A percentile compares a stretch with the other conserved stretches of the same genome.
These are phyloP conservation scores for Saccharomyces mikatae DNA, from an alignment of 805 yeast genomes.

Conservation along the genomic window DNA sequence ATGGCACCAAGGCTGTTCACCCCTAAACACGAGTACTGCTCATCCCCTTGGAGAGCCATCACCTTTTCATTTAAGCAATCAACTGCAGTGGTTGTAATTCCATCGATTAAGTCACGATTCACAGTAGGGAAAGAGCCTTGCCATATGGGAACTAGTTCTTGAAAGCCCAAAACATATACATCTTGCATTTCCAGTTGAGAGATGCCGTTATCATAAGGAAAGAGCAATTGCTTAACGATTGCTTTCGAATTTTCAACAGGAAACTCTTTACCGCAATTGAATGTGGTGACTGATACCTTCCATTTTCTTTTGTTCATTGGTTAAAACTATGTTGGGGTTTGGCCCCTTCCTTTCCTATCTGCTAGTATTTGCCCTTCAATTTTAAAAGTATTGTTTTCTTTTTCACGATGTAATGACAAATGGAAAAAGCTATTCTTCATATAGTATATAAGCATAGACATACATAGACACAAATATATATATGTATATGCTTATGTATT, in stretches of 20 bases:
- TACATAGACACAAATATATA: not conserved
- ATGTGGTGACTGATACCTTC: slow-evolving; percentile 33
- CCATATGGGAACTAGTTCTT: slow-evolving; percentile 51
- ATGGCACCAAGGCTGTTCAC: not conserved
- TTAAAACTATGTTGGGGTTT: not conserved
- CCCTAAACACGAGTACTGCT: not conserved
- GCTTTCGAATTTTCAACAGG: slow-evolving; percentile 33
- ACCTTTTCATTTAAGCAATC: not conserved
- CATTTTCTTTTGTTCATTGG: slow-evolving; percentile 6
- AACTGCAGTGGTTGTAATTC: not conserved
- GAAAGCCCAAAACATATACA: slow-evolving; percentile 54
- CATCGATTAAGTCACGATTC: not conserved
- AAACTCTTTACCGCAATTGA: slow-evolving; percentile 47
- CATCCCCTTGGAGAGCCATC: not conserved
- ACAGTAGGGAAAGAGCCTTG: slow-evolving; percentile 40
- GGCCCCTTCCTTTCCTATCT: not conserved
- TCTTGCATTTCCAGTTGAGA: slow-evolving; percentile 14
- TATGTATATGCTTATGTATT: not conserved
- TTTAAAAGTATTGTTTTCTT: not conserved
- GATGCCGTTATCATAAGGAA: slow-evolving; percentile 22
- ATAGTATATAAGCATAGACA: not conserved
- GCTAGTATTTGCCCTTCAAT: not conserved
- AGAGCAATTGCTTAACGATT: slow-evolving; percentile 23
- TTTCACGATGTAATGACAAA: not conserved
- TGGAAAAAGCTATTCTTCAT: not conserved